Base-by-base conservation (phyloP, 2,329 filamentous ascomycete genomes). In the Cordyceps militaris region DNA sequence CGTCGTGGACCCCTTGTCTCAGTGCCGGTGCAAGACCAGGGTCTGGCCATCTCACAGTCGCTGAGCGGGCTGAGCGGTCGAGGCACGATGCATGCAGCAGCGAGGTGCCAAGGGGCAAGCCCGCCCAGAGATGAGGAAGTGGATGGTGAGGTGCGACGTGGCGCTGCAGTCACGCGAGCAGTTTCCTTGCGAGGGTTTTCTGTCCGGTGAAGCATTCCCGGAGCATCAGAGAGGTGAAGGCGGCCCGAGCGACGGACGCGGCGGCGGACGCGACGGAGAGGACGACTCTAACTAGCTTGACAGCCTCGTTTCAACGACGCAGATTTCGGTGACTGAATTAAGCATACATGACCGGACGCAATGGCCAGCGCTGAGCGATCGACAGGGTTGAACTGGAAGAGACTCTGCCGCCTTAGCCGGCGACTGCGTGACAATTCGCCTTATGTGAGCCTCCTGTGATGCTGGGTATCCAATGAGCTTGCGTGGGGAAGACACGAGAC, bases 91-190 rank as follows among this genome's bases (percentile, higher is more conserved):
- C 38, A 10, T 42, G 38, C 38, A 42, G 38, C 38, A 40, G 38
- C 16, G 4, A 8, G 8, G 8, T n/a, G 38, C 38, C 38, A 42
- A 42, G 38, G 3, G 38, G 4, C 38, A 23, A 19, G n/a, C 38
- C 38, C 38, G 50, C 38, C 50, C 8, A 43, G 50, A 42, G 53
- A 56, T 34, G 42, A 16, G 38, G 19, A 26, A 52, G 26, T 48
- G 44, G 44, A 48, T 48, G 26, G 28, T n/a, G n/a, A 19, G 16
- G 4, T 19, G 21, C 38, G 48, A 28, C 30, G 47, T 40, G 56
- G 48, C 55, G 46, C 47, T 50, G 47, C 13, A 40, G 32, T 52
- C 56, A 57, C 56, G 56, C 56, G 56, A 57, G 56, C 56, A 51
- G 32, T 57, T 57, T 57, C 56, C 56, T 46, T 57, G 47, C 26